A percentile compares a stretch with the other conserved stretches of the same genome.
Conservation (phyloP, 768 basidiomycete species). For the Daedaleopsis nitida region DNA sequence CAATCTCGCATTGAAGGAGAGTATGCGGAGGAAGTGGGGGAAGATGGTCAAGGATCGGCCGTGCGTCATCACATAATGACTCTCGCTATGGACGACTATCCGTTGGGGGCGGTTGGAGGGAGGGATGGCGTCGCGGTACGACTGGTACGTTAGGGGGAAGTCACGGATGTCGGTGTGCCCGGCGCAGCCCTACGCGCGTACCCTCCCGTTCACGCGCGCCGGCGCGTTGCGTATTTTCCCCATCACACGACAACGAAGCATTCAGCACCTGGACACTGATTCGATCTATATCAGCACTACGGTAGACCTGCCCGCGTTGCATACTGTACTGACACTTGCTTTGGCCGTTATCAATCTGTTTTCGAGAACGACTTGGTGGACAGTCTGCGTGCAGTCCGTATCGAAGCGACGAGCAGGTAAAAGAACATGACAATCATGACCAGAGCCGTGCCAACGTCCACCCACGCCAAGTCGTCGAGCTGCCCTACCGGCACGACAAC, state of each 20-base stretch:
- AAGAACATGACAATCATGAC: slow-evolving; percentile 36
- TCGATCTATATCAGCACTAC: slow-evolving; percentile 26
- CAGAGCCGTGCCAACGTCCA: slow-evolving; percentile 39
- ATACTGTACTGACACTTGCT: slow-evolving; percentile 28
- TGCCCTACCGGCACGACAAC: slow-evolving; percentile 39
- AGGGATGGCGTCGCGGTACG: not conserved
- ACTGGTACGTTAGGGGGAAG: not conserved
- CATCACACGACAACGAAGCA: slow-evolving; percentile 7
- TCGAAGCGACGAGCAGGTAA: slow-evolving; percentile 34
- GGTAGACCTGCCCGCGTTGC: slow-evolving; percentile 25
- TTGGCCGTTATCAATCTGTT: slow-evolving; percentile 16
- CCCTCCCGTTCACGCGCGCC: not conserved
- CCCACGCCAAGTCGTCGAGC: slow-evolving; percentile 31
- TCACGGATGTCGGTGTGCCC: too few species aligned
- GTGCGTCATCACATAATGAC: slow-evolving; percentile 62
- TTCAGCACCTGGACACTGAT: slow-evolving; percentile 22
- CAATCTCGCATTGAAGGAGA: slow-evolving; percentile 83
- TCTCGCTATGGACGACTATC: not conserved
- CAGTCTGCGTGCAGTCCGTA: slow-evolving; percentile 28
- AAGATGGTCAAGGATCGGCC: slow-evolving; percentile 68
- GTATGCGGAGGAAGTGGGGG: slow-evolving; percentile 79
- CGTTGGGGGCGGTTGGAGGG: not conserved
- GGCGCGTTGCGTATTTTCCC: not conserved
- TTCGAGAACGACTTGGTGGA: slow-evolving; percentile 8
- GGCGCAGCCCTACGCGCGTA: too few species aligned